Percentiles rank a stretch among this genome's conserved stretches.
These are phyloP conservation scores for Trichoderma breve DNA, from an alignment of 2,329 filamentous ascomycete genomes.

Conservation along the genomic window DNA sequence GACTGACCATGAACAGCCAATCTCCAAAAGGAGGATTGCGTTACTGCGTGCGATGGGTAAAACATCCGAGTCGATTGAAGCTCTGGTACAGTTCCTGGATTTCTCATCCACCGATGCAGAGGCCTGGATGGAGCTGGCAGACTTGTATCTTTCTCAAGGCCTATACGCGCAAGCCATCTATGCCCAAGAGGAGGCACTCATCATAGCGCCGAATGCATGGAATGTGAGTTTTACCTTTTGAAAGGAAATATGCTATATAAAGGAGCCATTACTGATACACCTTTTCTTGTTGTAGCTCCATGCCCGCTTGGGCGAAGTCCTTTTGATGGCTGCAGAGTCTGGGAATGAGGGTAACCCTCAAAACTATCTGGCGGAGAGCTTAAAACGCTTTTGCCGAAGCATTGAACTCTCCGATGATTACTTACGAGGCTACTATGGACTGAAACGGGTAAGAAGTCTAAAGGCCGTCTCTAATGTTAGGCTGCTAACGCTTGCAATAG, in stretches of 20 bases:
- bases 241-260: not conserved
- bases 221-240: constrained; percentile 62
- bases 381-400: constrained; percentile 85
- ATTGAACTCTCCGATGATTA: constrained; percentile 94
- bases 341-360: constrained; percentile 41
- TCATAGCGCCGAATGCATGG: constrained; percentile 89
- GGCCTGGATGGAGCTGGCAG: constrained; percentile 87
- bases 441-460: constrained; percentile 65
- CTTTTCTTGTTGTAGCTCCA: constrained; percentile 62
- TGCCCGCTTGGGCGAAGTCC: constrained; percentile 78
- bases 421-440: constrained; percentile 85
- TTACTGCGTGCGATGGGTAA: constrained; percentile 73
- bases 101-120: constrained; percentile 87
- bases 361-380: constrained; percentile 64
- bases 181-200: constrained; percentile 83
- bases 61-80: constrained; percentile 68
- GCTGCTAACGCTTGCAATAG: constrained; percentile 32
- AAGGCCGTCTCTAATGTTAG: not conserved
- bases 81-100: constrained; percentile 73
- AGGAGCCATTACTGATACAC: constrained; percentile 6
- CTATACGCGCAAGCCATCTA: constrained; percentile 81
- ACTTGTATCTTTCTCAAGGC: constrained; percentile 79
- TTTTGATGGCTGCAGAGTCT: constrained; percentile 65
- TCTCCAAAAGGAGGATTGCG: constrained; percentile 80
- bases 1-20: constrained; percentile 55